Percentiles rank a stretch among this genome's conserved stretches.
Evolutionary conservation across 2,329 filamentous ascomycete species (phyloP).

Genomic region (Aspergillus candidus): DNA sequence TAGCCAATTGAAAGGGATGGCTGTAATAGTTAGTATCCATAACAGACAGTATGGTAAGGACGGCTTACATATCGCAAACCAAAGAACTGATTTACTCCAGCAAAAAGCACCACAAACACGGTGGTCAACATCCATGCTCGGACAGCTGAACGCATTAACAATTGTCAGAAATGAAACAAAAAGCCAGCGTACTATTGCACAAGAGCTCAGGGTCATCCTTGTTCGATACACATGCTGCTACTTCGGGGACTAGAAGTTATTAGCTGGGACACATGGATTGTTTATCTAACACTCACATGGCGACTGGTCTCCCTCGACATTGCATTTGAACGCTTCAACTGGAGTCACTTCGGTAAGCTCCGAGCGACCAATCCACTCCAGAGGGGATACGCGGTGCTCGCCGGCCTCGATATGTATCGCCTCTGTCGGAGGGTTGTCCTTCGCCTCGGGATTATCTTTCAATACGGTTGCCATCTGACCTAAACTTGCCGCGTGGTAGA

Average conservation of each 20-base stretch:
- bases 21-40: slow-evolving; percentile 5
- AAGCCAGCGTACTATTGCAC: slow-evolving; percentile 24
- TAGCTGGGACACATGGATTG: background rate
- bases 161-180: background rate
- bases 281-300: slow-evolving; percentile 22
- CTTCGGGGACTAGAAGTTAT: slow-evolving; percentile 27
- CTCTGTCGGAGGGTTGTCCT: too few species aligned
- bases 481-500: too few species aligned
- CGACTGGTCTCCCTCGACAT: slow-evolving; percentile 34
- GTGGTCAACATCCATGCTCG: slow-evolving; percentile 27
- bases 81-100: slow-evolving; percentile 22
- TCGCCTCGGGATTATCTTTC: too few species aligned
- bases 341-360: slow-evolving; percentile 25
- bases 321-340: slow-evolving; percentile 33
- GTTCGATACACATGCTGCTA: slow-evolving; percentile 33
- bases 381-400: too few species aligned
- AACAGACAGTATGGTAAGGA: background rate
- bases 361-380: too few species aligned
- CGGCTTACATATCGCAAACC: slow-evolving; percentile 20
- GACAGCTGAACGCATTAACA: slow-evolving; percentile 17
- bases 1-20: slow-evolving; percentile 19
- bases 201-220: slow-evolving; percentile 28
- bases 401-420: too few species aligned
- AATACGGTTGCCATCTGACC: too few species aligned
- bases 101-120: slow-evolving; percentile 19